Evolutionary conservation across 1,284 basidiomycete species (phyloP), one percentile per base, ranked within the genome.

Genomic region (Tilletiaria anomala): DNA sequence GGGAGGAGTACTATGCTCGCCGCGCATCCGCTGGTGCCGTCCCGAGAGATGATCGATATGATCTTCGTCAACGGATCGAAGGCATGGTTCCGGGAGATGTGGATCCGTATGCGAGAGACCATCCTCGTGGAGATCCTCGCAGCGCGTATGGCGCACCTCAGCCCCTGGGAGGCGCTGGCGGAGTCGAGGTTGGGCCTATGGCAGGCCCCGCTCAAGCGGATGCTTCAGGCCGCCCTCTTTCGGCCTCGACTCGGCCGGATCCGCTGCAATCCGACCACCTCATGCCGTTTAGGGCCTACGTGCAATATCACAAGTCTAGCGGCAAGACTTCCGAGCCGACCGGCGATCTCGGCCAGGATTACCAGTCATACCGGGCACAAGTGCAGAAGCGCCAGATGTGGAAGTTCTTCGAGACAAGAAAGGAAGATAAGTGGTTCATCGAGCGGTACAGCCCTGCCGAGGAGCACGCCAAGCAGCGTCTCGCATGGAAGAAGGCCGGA

Each of bases 401-500:
- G 26, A 29, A 8, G 26, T 29, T 29, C 26, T 29, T 29, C 26
- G 10, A 29, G n/a, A n/a, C 26, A 8, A 8, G n/a, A 8, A 8
- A n/a, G 26, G n/a, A 56, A 29, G 50, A 53, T 22, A 48, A 48
- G 11, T 64, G 60, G 56, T 64, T 64, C 44, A 44, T 44, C 29
- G 61, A 64, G 35, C 59, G 59, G 42, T 64, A 62, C 39, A 50
- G 47, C 3, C 40, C 51, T 4, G 36, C 35, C 15, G 44, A 51
- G 17, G 48, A 47, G 1, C 50, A 45, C 32, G 46, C 48, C 20
- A 29, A n/a, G 5, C 50, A 42, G 12, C 36, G 59, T 3, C 40
- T 35, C 14, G 24, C 39, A 26, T 48, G 59, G 15, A 53, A 53
- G 42, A 47, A 45, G 18, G 37, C 43, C 3, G 61, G 55, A 17